These are phyloP conservation scores for Leishmania turanica DNA, from an alignment of 208 protist species.

Conservation along the genomic window DNA sequence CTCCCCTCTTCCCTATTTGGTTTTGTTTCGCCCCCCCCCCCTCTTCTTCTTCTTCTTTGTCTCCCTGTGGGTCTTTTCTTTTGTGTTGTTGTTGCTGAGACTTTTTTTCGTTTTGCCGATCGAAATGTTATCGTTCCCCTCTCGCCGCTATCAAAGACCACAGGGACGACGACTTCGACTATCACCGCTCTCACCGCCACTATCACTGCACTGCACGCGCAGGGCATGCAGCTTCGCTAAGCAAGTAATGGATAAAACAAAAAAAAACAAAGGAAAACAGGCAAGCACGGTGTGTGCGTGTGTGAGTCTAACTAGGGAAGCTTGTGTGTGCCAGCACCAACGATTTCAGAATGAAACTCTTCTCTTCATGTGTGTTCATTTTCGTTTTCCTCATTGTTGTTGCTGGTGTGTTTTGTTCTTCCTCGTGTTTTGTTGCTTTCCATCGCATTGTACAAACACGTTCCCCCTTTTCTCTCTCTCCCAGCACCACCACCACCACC, in stretches of 20 bases:
- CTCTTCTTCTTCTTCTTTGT: too few species aligned
- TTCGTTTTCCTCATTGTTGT: neutral
- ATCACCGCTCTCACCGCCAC: neutral
- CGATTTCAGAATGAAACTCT: neutral
- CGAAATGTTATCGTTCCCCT: neutral
- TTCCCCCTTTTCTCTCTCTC: neutral
- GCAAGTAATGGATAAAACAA: neutral
- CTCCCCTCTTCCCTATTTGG: neutral
- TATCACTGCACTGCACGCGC: neutral
- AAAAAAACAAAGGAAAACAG: neutral
- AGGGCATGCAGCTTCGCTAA: neutral
- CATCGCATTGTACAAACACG: neutral
- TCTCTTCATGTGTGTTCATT: neutral
- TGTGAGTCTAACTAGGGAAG: neutral
- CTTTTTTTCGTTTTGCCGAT: neutral
- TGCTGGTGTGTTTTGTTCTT: too few species aligned
- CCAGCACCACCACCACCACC: too few species aligned
- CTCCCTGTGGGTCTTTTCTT: neutral
- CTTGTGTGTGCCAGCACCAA: neutral
- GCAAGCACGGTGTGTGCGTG: neutral
- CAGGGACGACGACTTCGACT: neutral
- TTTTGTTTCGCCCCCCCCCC: neutral
- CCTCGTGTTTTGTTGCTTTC: neutral
- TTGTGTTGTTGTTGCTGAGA: too few species aligned
- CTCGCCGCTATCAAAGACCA: neutral